Evolutionary conservation across 352 stramenopile species (phyloP).

Genomic region (Pilasporangium apinafurcum): DNA sequence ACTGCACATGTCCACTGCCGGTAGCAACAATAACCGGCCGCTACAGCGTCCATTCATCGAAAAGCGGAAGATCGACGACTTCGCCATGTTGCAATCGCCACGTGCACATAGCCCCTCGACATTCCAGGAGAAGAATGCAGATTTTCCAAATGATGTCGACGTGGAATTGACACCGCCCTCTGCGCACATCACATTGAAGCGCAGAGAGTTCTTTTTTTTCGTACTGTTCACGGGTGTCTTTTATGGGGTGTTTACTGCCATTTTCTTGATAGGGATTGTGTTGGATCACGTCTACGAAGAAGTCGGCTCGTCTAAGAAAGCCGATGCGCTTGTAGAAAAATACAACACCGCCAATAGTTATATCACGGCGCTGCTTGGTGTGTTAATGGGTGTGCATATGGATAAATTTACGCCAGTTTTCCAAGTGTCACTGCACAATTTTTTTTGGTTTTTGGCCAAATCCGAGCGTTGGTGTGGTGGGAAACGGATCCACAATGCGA

Average conservation of each 20-base stretch:
- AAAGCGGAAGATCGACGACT: too few relatives aligned
- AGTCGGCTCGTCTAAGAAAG: conserved; percentile 5
- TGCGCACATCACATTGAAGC: conserved; percentile 12
- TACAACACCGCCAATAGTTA: conserved; percentile 9
- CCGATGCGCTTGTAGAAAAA: conserved; percentile 5
- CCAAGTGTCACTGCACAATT: conserved; percentile 15
- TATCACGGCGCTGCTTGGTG: conserved; percentile 20
- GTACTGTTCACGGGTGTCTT: conserved; percentile 8
- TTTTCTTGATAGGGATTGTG: conserved; percentile 11
- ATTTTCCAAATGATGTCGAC: conserved; percentile 11
- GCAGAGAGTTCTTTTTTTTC: conserved; percentile 8
- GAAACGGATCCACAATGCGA: conserved; percentile 4
- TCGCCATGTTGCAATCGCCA: too few relatives aligned
- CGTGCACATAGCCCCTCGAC: too few relatives aligned
- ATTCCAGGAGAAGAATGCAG: too few relatives aligned
- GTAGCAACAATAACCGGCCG: too few relatives aligned
- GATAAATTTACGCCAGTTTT: conserved; percentile 29
- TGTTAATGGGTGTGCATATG: conserved; percentile 25
- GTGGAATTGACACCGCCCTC: conserved; percentile 9
- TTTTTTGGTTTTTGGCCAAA: conserved; percentile 13
- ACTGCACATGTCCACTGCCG: too few relatives aligned
- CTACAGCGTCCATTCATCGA: too few relatives aligned
- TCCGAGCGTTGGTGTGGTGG: conserved; percentile 1
- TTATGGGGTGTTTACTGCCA: conserved; percentile 4
- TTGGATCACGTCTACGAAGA: conserved; percentile 4